Conservation (phyloP, 176 grass and related monocot species). For the Cenchrus americanus region DNA sequence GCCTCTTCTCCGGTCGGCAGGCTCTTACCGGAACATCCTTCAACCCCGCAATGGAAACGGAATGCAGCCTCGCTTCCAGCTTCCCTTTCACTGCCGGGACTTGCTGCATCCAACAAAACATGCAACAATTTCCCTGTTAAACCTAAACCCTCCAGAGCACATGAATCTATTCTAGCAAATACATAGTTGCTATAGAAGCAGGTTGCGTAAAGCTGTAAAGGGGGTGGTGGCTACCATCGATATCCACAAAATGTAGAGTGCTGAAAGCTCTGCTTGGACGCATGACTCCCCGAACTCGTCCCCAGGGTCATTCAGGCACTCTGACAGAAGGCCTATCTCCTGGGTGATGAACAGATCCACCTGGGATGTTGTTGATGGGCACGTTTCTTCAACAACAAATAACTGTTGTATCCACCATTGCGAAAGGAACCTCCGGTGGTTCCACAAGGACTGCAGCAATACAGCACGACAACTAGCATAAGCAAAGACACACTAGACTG, state of each 20-base stretch:
- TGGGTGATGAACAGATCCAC: constrained; percentile 56
- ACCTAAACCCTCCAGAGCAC: not conserved
- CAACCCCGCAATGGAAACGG: constrained; percentile 19
- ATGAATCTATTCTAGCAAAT: constrained; percentile 15
- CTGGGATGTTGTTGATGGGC: constrained; percentile 5
- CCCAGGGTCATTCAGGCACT: constrained; percentile 35
- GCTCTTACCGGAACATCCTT: constrained; percentile 31
- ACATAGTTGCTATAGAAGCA: not conserved
- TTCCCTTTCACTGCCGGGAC: constrained; percentile 27
- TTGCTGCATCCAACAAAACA: constrained; percentile 46
- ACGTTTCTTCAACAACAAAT: constrained; percentile 22
- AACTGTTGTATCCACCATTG: constrained; percentile 64
- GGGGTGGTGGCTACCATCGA: constrained; percentile 28
- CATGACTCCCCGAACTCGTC: constrained; percentile 37
- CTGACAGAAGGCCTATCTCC: constrained; percentile 63
- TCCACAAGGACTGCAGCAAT: constrained; percentile 72
- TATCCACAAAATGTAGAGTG: constrained; percentile 46
- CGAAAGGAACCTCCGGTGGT: constrained; percentile 82
- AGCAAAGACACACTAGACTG: not conserved
- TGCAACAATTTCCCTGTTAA: not conserved
- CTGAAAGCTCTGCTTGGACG: constrained; percentile 38
- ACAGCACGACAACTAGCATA: not conserved
- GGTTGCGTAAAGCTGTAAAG: not conserved
- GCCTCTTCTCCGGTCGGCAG: constrained; percentile 40
- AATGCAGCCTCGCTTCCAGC: constrained; percentile 36